Base-by-base conservation (phyloP, 306 rosid genomes). In the Pachyrhizus erosus region DNA sequence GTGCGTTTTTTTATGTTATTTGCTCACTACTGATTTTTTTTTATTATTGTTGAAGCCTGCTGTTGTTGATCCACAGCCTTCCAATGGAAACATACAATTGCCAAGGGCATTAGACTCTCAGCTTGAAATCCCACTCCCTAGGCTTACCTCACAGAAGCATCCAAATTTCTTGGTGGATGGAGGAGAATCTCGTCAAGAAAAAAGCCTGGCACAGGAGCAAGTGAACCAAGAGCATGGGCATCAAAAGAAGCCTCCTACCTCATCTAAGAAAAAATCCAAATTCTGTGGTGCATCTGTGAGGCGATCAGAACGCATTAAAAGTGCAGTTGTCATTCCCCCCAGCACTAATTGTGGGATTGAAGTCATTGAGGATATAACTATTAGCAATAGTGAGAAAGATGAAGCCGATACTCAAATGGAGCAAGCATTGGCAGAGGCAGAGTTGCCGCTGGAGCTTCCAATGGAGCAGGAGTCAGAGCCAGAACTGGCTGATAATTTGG, bases 231-330 rank as follows among this genome's bases (percentile, higher is more conserved):
- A n/a, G 26, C 13, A n/a, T 76, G 57, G 42, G 40, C 67, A n/a
- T 42, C 77, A 20, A 81, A 75, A 75, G 77, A 87, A 87, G 54
- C 3, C 74, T 46, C 21, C 81, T 54, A 20, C 80, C 12, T 34
- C 10, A 17, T n/a, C 46, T 29, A 86, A 26, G 74, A 86, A 84
- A 67, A 86, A 45, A 18, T 18, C 84, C 58, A 81, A 58, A 57
- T 13, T 2, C 31, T 9, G 3, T 12, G 5, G 46, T 13, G 5
- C 67, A 7, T 15, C 9, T 73, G 84, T 84, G 68, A 88, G 97
- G 86, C 90, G 94, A 49, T 94, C 93, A 4, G 46, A 70, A 7
- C 94, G 93, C 43, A 70, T 94, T 40, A 88, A 58, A 67, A 82
- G 87, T 46, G 48, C 78, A 0, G 33, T 37, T 66, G 42, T 17